Conservation (phyloP, 129 eudicot species). For the Tagetes erecta region DNA sequence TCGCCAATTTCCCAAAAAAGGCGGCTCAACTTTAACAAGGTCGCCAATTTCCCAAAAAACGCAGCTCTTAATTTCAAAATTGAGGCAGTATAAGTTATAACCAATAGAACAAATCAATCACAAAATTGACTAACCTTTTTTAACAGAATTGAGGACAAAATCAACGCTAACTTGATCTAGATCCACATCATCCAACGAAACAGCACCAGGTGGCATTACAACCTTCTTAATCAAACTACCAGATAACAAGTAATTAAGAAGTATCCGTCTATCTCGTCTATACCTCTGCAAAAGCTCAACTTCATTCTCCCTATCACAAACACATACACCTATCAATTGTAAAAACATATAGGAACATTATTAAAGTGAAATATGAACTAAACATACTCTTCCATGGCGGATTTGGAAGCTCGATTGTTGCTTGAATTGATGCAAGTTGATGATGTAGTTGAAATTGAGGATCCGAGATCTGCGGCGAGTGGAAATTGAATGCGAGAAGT, state of each 20-base stretch:
- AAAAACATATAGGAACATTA: neutral
- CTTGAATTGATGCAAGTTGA: constrained; percentile 16
- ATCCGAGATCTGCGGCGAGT: constrained; percentile 22
- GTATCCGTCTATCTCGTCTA: constrained; percentile 84
- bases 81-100: neutral
- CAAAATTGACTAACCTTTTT: constrained; percentile 55
- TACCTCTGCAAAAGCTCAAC: constrained; percentile 80
- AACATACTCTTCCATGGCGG: constrained; percentile 33
- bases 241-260: constrained; percentile 74
- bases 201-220: constrained; percentile 97
- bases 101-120: neutral
- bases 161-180: constrained; percentile 99
- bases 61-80: constrained; percentile 18
- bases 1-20: neutral
- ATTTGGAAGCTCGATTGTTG: constrained; percentile 15
- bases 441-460: constrained; percentile 22
- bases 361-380: neutral
- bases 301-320: constrained; percentile 62
- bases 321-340: constrained; percentile 9
- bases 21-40: too few relatives aligned
- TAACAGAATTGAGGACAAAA: constrained; percentile 78
- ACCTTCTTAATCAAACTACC: constrained; percentile 92
- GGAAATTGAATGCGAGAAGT: constrained; percentile 22
- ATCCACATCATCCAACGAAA: constrained; percentile 97
- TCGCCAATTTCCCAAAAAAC: neutral